Percentiles rank a stretch among this genome's conserved stretches.
Conservation (phyloP, 139 green algal species). For the Desmodesmus armatus region DNA sequence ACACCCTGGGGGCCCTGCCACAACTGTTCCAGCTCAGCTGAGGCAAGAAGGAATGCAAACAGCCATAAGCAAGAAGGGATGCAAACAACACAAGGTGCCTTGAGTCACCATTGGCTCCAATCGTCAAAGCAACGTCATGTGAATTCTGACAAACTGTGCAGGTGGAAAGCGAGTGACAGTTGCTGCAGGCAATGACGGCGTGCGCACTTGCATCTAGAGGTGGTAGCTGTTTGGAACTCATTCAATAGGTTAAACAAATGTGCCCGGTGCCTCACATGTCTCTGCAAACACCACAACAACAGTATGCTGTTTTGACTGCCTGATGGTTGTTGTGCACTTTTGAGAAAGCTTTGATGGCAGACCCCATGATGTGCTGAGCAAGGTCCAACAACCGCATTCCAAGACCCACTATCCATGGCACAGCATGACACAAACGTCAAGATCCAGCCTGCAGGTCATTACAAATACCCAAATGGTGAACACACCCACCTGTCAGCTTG, state of each 20-base stretch:
- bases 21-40: constrained; percentile 18
- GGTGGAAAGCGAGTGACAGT: not conserved
- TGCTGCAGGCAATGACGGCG: no score
- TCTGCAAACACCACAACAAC: no score
- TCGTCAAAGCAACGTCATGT: no score
- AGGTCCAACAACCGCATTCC: not conserved
- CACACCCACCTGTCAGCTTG: not conserved
- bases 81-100: not conserved
- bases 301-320: not conserved
- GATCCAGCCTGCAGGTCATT: not conserved
- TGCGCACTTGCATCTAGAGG: no score
- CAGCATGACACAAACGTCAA: not conserved
- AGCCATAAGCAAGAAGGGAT: not conserved
- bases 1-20: not conserved
- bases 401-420: not conserved
- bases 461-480: not conserved
- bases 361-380: not conserved
- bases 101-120: not conserved
- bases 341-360: not conserved
- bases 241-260: no score
- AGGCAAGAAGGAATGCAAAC: not conserved
- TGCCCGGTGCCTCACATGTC: no score
- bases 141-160: not conserved
- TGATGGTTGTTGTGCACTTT: not conserved
- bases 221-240: not conserved